phyloP scores from a whole-genome alignment of 345 rosid genomes.

The Eutrema heterophyllum region DNA sequence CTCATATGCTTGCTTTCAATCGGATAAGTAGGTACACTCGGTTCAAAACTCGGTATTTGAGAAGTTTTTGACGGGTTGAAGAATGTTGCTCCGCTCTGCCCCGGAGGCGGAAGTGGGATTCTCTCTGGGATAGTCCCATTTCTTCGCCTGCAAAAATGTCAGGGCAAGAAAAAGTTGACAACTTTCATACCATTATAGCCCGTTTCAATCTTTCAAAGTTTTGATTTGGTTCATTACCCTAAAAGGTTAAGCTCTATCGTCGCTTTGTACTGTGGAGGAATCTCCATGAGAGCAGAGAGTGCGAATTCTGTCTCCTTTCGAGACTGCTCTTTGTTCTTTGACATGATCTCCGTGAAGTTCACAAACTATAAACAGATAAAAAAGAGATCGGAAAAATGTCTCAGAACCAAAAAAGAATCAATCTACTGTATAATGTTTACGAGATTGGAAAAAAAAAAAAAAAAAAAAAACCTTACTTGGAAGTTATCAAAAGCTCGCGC shows the following conservation, averaged over 20 bases:
- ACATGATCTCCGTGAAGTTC: slow-evolving; percentile 89
- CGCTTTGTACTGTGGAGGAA: slow-evolving; percentile 93
- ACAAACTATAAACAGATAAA: slow-evolving; percentile 59
- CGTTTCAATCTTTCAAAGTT: neutral
- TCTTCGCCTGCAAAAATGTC: slow-evolving; percentile 37
- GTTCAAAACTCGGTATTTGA: slow-evolving; percentile 42
- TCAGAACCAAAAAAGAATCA: neutral
- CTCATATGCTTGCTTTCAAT: slow-evolving; percentile 31
- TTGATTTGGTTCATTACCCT: slow-evolving; percentile 47
- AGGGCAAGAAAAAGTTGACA: slow-evolving; percentile 6
- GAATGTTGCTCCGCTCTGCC: slow-evolving; percentile 40
- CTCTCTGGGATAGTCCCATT: slow-evolving; percentile 51
- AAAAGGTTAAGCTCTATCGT: slow-evolving; percentile 72
- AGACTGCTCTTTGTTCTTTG: slow-evolving; percentile 48
- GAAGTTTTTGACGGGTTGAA: slow-evolving; percentile 35
- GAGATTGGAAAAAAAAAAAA: neutral
- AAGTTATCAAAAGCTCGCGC: slow-evolving; percentile 94
- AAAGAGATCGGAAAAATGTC: neutral
- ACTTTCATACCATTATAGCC: neutral
- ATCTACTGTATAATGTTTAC: neutral
- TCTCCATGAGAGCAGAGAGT: slow-evolving; percentile 90
- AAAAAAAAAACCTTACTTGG: slow-evolving; percentile 46
- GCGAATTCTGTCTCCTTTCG: slow-evolving; percentile 92
- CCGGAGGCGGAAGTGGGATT: slow-evolving; percentile 78
- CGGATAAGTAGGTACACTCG: slow-evolving; percentile 52